Evolutionary conservation across 192 early-diverging fungal genomes (phyloP).

Genomic region (Coemansia sp.): DNA sequence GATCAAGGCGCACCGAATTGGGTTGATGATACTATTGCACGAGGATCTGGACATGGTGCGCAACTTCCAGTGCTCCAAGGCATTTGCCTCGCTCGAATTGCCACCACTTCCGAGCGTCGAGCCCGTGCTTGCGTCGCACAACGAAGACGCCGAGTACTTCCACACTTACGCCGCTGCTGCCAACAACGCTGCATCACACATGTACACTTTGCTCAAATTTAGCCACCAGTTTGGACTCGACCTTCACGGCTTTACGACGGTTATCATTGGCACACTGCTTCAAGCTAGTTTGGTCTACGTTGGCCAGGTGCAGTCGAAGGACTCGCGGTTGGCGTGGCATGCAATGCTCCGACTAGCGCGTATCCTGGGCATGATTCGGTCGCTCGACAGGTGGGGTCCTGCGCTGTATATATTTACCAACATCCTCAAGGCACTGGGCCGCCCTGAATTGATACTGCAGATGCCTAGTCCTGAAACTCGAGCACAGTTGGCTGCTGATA

Average conservation of each 20-base stretch:
- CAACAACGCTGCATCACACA: conserved; percentile 27
- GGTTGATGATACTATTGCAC: conserved; percentile 47
- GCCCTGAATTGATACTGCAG: conserved; percentile 43
- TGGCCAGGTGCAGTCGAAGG: conserved; percentile 47
- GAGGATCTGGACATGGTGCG: conserved; percentile 56
- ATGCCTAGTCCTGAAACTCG: conserved; percentile 45
- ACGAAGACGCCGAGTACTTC: conserved; percentile 44
- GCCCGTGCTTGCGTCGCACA: conserved; percentile 21
- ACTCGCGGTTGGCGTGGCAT: conserved; percentile 39
- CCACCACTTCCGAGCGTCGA: conserved; percentile 13
- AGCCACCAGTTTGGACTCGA: conserved; percentile 53
- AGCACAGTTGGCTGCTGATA: conserved; percentile 33
- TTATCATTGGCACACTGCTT: conserved; percentile 46
- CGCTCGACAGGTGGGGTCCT: conserved; percentile 54
- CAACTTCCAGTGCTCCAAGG: conserved; percentile 55
- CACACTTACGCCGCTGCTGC: conserved; percentile 21
- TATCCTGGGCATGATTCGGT: conserved; percentile 52
- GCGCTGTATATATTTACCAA: conserved; percentile 57
- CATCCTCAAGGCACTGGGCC: conserved; percentile 56
- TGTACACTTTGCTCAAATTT: conserved; percentile 52
- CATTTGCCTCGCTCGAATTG: conserved; percentile 35
- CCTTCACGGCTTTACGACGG: conserved; percentile 43
- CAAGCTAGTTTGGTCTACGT: conserved; percentile 53
- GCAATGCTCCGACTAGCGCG: conserved; percentile 56
- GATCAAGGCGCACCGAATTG: conserved; percentile 54